Base-by-base conservation (phyloP, 2,329 filamentous ascomycete species). In the Podosphaera aphanis region DNA sequence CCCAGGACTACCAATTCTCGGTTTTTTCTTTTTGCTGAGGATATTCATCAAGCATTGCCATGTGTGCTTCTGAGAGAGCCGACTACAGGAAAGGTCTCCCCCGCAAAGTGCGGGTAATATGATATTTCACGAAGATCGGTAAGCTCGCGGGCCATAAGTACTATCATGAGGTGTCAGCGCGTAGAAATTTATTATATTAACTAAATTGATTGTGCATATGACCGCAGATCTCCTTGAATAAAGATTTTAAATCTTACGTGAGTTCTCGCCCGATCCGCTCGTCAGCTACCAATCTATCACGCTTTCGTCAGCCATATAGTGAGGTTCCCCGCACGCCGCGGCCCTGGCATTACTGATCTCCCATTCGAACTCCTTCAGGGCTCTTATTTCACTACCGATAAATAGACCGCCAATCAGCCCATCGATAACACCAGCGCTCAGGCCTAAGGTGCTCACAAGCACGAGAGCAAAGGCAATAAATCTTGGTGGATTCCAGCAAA, bases 341-440 rank as follows among this genome's bases (percentile, higher is more conserved):
- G 50, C 53, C 49, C 60, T 76, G 11, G 79, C 78, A 58, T 81
- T 86, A 44, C 65, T 66, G 21, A 95, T 77, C 62, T 98, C 90
- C 81, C 84, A 94, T 59, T 90, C 76, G 63, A 95, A 95, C 64
- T 98, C 90, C 55, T 75, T 78, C 46, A 98, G 64, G 3, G 80
- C 78, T 48, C 84, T 71, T 48, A 94, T 63, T 64, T 98, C 90
- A 49, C 76, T 77, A 10, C 79, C 77, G 48, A 93, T 79, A 60
- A 98, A 98, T 43, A 95, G 61, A 0, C 90, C 70, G 0, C 85
- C 81, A 59, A 95, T 82, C 36, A 95, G 62, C 0, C 88, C 86
- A 57, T 94, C 83, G 18, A 94, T 60, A 2, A 84, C 72, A 0
- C 88, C 88, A 3, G 77, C 75, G 15, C 71, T 71, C 29, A 95